Evolutionary conservation across 306 rosid genomes (phyloP).

Genomic region (Malus sylvestris): DNA sequence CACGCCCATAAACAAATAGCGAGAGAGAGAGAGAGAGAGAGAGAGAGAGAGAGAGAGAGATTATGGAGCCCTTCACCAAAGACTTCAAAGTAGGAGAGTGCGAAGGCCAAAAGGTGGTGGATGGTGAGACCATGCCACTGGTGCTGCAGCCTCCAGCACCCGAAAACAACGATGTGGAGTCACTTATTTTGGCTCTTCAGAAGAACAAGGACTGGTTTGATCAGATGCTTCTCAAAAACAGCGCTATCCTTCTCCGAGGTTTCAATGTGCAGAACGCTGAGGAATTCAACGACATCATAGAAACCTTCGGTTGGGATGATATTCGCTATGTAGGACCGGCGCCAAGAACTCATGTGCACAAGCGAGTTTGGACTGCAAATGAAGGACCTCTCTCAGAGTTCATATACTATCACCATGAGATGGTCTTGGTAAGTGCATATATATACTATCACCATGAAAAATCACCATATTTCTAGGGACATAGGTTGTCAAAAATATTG

Average conservation of each 20-base stretch:
- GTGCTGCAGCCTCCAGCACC: conserved; percentile 46
- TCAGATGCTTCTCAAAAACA: conserved; percentile 55
- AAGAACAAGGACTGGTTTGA: conserved; percentile 68
- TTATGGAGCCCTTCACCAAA: conserved; percentile 48
- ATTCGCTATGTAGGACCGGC: conserved; percentile 79
- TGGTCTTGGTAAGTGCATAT: conserved; percentile 70
- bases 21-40: conserved; percentile 1
- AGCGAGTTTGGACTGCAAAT: conserved; percentile 82
- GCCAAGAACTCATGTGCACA: conserved; percentile 66
- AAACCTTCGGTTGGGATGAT: conserved; percentile 66
- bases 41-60: not conserved
- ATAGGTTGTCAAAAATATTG: no score
- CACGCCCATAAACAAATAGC: not conserved
- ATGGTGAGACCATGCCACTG: conserved; percentile 74
- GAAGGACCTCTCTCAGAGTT: conserved; percentile 88
- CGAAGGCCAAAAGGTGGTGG: conserved; percentile 63
- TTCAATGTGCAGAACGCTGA: conserved; percentile 45
- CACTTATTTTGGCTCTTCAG: conserved; percentile 34
- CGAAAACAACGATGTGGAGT: conserved; percentile 30
- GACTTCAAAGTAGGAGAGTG: conserved; percentile 62
- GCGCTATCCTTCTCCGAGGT: conserved; percentile 71
- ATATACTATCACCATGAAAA: no score
- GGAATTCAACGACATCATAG: conserved; percentile 62
- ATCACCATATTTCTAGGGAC: no score
- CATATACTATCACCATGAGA: conserved; percentile 84